These are phyloP conservation scores for Austroboletus niveus DNA, from an alignment of 1,284 basidiomycete species.

Conservation along the genomic window DNA sequence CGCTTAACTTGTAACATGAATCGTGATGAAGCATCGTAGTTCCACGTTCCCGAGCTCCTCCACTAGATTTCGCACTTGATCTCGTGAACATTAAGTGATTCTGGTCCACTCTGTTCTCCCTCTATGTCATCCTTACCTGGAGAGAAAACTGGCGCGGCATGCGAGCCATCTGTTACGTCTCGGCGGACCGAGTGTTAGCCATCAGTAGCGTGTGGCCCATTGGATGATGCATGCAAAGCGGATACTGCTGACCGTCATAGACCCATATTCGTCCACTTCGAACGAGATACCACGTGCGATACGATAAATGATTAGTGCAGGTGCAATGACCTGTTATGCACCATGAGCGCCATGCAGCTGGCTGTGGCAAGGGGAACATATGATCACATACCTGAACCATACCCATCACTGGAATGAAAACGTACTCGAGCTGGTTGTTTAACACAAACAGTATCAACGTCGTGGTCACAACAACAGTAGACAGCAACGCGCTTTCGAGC, in stretches of 20 bases:
- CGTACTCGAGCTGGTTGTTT: slow-evolving; percentile 13
- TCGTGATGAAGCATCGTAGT: too few relatives aligned
- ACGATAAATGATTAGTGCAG: slow-evolving; percentile 16
- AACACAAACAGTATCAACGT: slow-evolving; percentile 12
- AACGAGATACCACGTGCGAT: slow-evolving; percentile 18
- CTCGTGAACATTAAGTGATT: too few relatives aligned
- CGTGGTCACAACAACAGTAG: slow-evolving; percentile 9
- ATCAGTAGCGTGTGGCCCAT: too few relatives aligned
- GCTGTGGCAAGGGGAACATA: neutral
- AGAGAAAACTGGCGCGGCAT: too few relatives aligned
- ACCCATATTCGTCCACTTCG: neutral
- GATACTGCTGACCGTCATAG: neutral
- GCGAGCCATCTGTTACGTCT: too few relatives aligned
- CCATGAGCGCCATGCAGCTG: too few relatives aligned
- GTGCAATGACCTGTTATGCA: neutral
- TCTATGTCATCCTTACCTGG: too few relatives aligned
- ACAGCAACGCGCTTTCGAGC: slow-evolving; percentile 24
- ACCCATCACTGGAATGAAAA: slow-evolving; percentile 23
- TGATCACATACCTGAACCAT: slow-evolving; percentile 11
- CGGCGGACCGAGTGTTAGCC: too few relatives aligned
- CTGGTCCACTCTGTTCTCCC: too few relatives aligned
- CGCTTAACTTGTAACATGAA: too few relatives aligned
- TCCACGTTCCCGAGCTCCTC: too few relatives aligned
- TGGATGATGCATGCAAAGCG: neutral
- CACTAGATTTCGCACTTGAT: too few relatives aligned